Percentiles rank a stretch among this genome's conserved stretches.
phyloP scores from a whole-genome alignment of 176 grass and related monocot species.

The Lolium multiflorum region DNA sequence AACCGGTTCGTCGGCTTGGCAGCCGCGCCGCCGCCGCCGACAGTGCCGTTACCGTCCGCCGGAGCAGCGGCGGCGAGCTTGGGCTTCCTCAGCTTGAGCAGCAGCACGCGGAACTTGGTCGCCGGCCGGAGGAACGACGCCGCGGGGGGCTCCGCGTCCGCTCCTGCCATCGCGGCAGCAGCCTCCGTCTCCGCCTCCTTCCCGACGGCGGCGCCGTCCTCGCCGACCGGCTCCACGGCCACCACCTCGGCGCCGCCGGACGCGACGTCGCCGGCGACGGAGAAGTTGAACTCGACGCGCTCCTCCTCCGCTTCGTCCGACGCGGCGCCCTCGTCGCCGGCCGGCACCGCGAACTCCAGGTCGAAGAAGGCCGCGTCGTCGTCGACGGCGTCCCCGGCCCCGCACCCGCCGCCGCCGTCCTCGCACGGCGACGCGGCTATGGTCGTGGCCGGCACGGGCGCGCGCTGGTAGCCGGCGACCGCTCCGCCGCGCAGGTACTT shows the following conservation, averaged over 20 bases:
- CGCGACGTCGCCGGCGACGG: constrained; percentile 43
- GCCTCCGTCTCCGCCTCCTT: constrained; percentile 35
- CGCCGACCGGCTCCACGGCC: neutral
- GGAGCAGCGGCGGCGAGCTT: neutral
- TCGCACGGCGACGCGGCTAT: constrained; percentile 46
- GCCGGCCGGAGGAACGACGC: constrained; percentile 65
- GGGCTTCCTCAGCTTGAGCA: constrained; percentile 71
- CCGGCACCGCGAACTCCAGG: constrained; percentile 81
- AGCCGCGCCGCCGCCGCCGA: neutral
- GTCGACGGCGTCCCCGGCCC: constrained; percentile 41
- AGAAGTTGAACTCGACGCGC: constrained; percentile 58
- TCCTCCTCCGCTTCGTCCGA: constrained; percentile 48
- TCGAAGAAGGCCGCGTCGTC: constrained; percentile 97
- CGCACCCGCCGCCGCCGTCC: constrained; percentile 25
- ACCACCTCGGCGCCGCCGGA: constrained; percentile 31
- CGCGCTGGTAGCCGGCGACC: constrained; percentile 34
- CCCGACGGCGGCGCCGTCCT: neutral
- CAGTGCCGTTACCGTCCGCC: neutral
- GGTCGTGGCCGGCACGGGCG: constrained; percentile 26
- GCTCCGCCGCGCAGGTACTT: constrained; percentile 79
- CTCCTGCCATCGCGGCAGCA: neutral
- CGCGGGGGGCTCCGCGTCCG: neutral
- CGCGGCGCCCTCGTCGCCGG: constrained; percentile 55
- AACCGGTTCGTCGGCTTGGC: constrained; percentile 62
- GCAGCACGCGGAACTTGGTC: constrained; percentile 82